These are phyloP conservation scores for Plasmodium coatneyi DNA, from an alignment of 169 alveolate genomes.

Conservation along the genomic window DNA sequence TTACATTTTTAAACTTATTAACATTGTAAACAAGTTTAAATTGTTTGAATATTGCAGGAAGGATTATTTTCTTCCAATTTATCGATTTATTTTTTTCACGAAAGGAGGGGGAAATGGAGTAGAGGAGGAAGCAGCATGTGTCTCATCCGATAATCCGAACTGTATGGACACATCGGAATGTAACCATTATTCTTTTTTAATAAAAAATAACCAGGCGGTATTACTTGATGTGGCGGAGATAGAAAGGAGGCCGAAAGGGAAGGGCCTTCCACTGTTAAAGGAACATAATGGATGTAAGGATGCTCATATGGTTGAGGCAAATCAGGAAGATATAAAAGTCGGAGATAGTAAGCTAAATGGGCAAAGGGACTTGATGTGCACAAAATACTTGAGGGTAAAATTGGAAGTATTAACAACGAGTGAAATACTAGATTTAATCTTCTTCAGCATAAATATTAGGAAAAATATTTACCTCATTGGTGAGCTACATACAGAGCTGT, in stretches of 20 bases:
- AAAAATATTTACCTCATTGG: conserved; percentile 33
- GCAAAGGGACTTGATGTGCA: not conserved
- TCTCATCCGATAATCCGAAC: not conserved
- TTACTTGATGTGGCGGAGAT: not conserved
- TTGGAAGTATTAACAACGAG: conserved; percentile 50
- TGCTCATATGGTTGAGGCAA: not conserved
- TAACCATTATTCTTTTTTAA: conserved; percentile 33
- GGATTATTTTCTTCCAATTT: conserved; percentile 34
- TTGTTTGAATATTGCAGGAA: conserved; percentile 56
- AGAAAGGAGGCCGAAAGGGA: not conserved
- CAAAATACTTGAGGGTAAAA: not conserved
- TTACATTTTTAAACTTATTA: conserved; percentile 42
- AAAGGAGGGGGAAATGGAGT: not conserved
- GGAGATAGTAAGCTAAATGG: not conserved
- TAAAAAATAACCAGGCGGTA: conserved; percentile 27
- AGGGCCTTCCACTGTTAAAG: not conserved
- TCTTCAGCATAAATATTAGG: conserved; percentile 37
- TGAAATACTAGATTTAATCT: conserved; percentile 62
- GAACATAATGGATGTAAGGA: not conserved
- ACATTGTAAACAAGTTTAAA: conserved; percentile 61
- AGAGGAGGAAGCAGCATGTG: not conserved
- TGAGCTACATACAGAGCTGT: conserved; percentile 51
- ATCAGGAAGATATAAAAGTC: not conserved
- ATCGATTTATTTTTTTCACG: conserved; percentile 15
- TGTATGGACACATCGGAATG: not conserved